Conservation (phyloP, 257 asterid genomes). For the Osmanthus fragrans region DNA sequence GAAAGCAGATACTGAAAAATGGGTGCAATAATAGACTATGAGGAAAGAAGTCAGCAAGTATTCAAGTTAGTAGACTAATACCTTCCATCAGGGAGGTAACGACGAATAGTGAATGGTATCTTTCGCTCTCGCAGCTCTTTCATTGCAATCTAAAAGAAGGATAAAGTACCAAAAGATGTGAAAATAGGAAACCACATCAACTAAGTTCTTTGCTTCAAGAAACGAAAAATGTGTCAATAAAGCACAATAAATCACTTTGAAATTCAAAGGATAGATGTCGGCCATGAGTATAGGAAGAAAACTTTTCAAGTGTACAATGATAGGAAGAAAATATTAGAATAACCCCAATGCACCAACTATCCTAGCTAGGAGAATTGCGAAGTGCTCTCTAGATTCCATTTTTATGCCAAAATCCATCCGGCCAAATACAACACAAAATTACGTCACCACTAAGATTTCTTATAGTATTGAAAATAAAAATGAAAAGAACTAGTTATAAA, state of each 20-base stretch:
- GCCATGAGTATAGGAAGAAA: neutral
- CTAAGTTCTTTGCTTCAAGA: neutral
- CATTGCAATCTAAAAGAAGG: slow-evolving; percentile 74
- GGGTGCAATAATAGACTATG: neutral
- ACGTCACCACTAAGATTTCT: neutral
- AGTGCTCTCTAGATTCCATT: neutral
- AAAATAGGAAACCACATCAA: neutral
- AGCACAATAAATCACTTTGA: neutral
- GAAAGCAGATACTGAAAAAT: neutral
- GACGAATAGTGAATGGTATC: slow-evolving; percentile 89
- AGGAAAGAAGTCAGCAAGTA: neutral
- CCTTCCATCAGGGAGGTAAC: slow-evolving; percentile 95
- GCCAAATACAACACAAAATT: neutral
- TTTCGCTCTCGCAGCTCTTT: slow-evolving; percentile 85
- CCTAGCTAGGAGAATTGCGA: neutral
- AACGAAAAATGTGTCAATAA: neutral
- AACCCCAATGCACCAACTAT: neutral
- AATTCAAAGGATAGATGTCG: neutral
- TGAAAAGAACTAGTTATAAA: neutral
- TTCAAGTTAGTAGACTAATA: slow-evolving; percentile 4
- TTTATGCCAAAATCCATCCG: neutral
- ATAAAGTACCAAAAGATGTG: neutral
- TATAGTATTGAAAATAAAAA: neutral
- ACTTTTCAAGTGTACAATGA: neutral
- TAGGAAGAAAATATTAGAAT: neutral